Percentiles rank a stretch among this genome's conserved stretches.
Evolutionary conservation across 352 stramenopile species (phyloP).

Genomic region (Globisporangium perplexum): DNA sequence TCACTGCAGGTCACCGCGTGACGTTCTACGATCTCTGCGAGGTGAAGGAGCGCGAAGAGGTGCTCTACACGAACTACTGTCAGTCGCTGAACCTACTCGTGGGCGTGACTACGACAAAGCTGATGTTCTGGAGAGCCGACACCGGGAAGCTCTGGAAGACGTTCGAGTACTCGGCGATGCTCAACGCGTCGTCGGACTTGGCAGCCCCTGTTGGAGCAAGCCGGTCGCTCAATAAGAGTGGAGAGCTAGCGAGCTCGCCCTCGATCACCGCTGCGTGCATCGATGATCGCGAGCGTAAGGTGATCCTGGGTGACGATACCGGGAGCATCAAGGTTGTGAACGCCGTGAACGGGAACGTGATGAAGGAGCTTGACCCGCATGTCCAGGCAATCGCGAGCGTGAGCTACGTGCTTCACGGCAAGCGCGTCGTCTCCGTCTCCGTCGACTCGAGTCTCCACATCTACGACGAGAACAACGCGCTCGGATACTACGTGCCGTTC

Average conservation of each 20-base stretch:
- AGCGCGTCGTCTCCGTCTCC: slow-evolving; percentile 60
- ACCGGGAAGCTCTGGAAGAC: slow-evolving; percentile 45
- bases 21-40: slow-evolving; percentile 61
- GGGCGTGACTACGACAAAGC: slow-evolving; percentile 41
- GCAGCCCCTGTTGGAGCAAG: background rate
- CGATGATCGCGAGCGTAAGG: slow-evolving; percentile 76
- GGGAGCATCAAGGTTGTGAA: slow-evolving; percentile 70
- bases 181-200: slow-evolving; percentile 11
- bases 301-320: slow-evolving; percentile 68
- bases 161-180: slow-evolving; percentile 39
- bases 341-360: slow-evolving; percentile 71
- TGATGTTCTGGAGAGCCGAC: slow-evolving; percentile 58
- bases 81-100: slow-evolving; percentile 48
- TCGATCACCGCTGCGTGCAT: slow-evolving; percentile 71
- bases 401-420: slow-evolving; percentile 50
- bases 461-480: slow-evolving; percentile 62
- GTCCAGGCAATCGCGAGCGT: slow-evolving; percentile 33
- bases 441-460: slow-evolving; percentile 57
- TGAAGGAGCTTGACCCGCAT: slow-evolving; percentile 75
- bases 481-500: slow-evolving; percentile 67
- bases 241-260: slow-evolving; percentile 7
- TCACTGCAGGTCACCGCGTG: slow-evolving; percentile 31
- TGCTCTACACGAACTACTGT: slow-evolving; percentile 58
- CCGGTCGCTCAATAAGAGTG: background rate
- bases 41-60: slow-evolving; percentile 52